Evolutionary conservation across 441 rosid genomes (phyloP), one percentile per base, ranked within the genome.

Genomic region (Adansonia rubrostipa): DNA sequence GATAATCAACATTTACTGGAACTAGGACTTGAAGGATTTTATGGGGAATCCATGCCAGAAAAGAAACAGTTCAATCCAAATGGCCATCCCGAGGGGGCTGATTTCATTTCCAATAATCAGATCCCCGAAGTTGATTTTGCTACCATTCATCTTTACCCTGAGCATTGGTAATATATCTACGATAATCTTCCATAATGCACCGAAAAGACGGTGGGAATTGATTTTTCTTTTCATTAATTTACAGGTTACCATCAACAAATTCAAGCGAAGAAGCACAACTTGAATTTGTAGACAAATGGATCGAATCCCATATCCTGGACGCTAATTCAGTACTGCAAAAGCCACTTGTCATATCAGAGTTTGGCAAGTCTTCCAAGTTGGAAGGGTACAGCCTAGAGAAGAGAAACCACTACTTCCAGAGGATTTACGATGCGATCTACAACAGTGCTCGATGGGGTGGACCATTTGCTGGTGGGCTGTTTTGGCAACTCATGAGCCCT

Each of bases 71-170:
- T 70, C 79, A 87, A 87, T 48, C 87, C 86, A 0, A 83, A 71
- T 9, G 10, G 40, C 3, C 1, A 1, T 51, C 67, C 56, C 4
- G 17, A 66, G 60, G 86, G 88, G 36, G 67, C 87, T 65, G 87
- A 87, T 84, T 86, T 86, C 86, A 79, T 87, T 24, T n/a, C 82
- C 40, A 81, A 84, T 68, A 83, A 84, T 82, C 85, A 81, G 77
- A 73, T 86, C 10, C 71, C 79, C 0, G 80, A 80, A 0, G 54
- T 86, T 28, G 89, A 88, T 79, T 88, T 90, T 66, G 80, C 87
- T 69, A 88, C 92, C 6, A 84, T 88, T 28, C 92, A 90, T 73
- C 33, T 88, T 33, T 90, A 90, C 65, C 89, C 90, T 0, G 91
- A 90, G 62, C 78, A 80, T 24, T 88, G 90, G 93, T 90, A 83